Evolutionary conservation across 305 asterid genomes (phyloP).

Genomic region (Rubia occidens): DNA sequence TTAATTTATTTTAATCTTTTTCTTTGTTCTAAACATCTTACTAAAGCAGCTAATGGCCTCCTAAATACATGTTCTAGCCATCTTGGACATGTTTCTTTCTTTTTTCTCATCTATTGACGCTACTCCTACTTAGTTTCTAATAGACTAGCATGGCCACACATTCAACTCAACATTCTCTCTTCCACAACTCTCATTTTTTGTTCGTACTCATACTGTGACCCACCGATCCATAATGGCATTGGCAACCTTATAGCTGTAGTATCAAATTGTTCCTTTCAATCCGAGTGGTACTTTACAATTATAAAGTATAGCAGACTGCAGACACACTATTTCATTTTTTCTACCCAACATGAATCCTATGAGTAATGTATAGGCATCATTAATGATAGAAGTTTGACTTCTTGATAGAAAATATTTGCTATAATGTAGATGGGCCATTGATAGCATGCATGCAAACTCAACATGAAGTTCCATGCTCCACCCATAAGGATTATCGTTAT

Average conservation of each 20-base stretch:
- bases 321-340: neutral
- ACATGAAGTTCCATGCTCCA: neutral
- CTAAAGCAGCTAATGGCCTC: neutral
- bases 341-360: conserved; percentile 1
- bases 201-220: neutral
- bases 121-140: neutral
- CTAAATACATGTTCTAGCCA: neutral
- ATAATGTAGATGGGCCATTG: neutral
- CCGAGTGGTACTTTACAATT: neutral
- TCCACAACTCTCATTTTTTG: neutral
- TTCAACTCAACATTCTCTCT: neutral
- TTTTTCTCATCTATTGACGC: neutral
- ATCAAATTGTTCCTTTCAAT: neutral
- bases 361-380: no score
- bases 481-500: neutral
- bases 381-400: neutral
- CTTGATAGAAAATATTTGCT: neutral
- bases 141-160: no score
- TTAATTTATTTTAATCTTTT: no score
- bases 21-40: neutral
- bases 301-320: neutral
- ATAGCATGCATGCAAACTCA: conserved; percentile 9
- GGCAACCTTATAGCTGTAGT: neutral
- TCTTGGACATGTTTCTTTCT: neutral
- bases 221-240: neutral